Base-by-base conservation (phyloP, 1,284 basidiomycete species). In the Sanguinoderma infundibulare region DNA sequence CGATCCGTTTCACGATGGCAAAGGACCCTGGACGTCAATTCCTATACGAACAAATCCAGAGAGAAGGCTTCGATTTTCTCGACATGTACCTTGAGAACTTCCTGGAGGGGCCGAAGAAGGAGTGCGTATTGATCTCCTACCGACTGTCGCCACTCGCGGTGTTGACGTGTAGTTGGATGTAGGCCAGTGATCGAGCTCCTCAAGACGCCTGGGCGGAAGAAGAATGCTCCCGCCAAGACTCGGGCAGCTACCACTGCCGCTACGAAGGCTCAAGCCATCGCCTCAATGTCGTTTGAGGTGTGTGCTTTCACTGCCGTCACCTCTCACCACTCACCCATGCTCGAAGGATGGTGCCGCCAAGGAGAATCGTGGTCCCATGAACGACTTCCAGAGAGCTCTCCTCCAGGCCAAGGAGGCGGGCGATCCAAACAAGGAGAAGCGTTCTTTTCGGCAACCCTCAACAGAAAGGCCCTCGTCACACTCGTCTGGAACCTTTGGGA, bases 161-260 rank as follows among this genome's bases (percentile, higher is more conserved):
- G 40, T 56, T 52, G 44, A 54, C 55, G 14, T 28, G 3, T 35
- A 26, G 28, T 1, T 58, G n/a, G n/a, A n/a, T n/a, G 6, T 65
- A 93, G 91, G 57, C 82, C 85, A 14, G 81, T 93, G 14, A 87
- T 91, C 57, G 90, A 93, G 57, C 81, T 94, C n/a, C 84, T 93
- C 7, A 94, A 94, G 76, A 94, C 92, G 2, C 91, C 91, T 28
- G 87, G 87, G 36, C 83, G 90, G 38, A 91, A 84, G 74, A 89
- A 83, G 74, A 80, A 79, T 55, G 74, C 80, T 14, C 76, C 78
- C 5, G 83, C 80, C 69, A 84, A 81, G 65, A 79, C 82, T 22
- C 83, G 85, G 61, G 72, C 77, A 30, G 77, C 74, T 24, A 66
- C 72, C n/a, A 70, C 75, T 38, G 74, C 79, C 1, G 70, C 79